Conservation (phyloP, 768 basidiomycete species). For the Sarcodon aspratus region DNA sequence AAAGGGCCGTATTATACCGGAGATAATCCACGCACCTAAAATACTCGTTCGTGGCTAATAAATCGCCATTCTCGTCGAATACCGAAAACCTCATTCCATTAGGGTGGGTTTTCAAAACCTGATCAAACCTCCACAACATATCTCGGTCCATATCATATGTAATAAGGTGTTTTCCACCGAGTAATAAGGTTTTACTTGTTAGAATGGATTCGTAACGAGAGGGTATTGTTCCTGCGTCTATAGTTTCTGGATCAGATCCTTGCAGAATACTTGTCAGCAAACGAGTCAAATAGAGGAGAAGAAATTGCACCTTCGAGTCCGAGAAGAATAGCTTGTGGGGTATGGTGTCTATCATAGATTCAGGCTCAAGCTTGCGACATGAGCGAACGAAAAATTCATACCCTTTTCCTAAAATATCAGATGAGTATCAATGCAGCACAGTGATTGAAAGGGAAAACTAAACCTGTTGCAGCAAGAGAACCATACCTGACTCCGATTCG, state of each 20-base stretch:
- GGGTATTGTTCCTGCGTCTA: slow-evolving; percentile 78
- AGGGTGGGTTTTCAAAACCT: slow-evolving; percentile 80
- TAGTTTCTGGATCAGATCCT: slow-evolving; percentile 88
- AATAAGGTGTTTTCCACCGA: slow-evolving; percentile 70
- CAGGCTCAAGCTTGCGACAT: neutral
- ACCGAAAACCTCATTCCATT: slow-evolving; percentile 92
- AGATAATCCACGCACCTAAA: slow-evolving; percentile 39
- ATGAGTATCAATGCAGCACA: neutral
- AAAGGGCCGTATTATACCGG: neutral
- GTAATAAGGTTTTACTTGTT: slow-evolving; percentile 48
- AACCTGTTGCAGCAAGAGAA: slow-evolving; percentile 86
- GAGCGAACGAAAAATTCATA: slow-evolving; percentile 20
- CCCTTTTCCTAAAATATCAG: slow-evolving; percentile 55
- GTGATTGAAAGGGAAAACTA: neutral
- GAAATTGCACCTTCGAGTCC: slow-evolving; percentile 49
- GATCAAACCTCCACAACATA: slow-evolving; percentile 88
- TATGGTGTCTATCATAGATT: slow-evolving; percentile 52
- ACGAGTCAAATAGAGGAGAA: neutral
- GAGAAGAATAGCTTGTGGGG: slow-evolving; percentile 76
- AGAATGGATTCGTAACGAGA: slow-evolving; percentile 65
- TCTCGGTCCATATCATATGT: slow-evolving; percentile 82
- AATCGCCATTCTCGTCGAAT: slow-evolving; percentile 69
- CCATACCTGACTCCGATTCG: slow-evolving; percentile 50
- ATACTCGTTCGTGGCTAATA: slow-evolving; percentile 92
- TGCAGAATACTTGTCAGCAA: neutral